A percentile compares a stretch with the other conserved stretches of the same genome.
Evolutionary conservation across 2,329 filamentous ascomycete species (phyloP).

Genomic region (Fusarium nanum): DNA sequence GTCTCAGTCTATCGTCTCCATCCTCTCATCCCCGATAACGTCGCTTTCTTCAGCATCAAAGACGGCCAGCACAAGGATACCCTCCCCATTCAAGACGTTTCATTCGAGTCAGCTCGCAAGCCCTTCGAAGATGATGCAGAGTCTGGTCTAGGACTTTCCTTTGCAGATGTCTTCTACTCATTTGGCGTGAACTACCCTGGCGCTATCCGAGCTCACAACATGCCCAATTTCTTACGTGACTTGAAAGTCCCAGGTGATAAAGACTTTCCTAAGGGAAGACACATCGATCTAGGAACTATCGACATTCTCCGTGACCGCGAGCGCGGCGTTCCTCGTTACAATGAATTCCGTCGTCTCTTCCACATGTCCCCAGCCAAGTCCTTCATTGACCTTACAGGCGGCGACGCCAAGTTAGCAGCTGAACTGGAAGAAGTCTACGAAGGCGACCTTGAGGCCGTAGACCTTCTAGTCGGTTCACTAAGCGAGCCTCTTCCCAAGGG

Average conservation of each 20-base stretch:
- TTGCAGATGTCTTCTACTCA: conserved; percentile 27
- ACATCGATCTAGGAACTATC: conserved; percentile 24
- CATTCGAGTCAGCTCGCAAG: conserved; percentile 20
- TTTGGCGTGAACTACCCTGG: conserved; percentile 23
- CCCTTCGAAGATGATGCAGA: not conserved
- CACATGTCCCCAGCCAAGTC: conserved; percentile 20
- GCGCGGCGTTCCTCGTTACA: conserved; percentile 26
- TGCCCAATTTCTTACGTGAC: conserved; percentile 23
- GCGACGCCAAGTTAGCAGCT: conserved; percentile 11
- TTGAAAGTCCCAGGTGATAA: conserved; percentile 8
- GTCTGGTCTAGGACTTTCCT: not conserved
- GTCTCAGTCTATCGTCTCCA: conserved; percentile 29
- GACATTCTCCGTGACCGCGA: conserved; percentile 34
- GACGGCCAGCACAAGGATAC: conserved; percentile 9
- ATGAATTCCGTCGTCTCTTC: conserved; percentile 23
- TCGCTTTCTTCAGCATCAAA: conserved; percentile 25
- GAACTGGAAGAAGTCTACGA: conserved; percentile 19
- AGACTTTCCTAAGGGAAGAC: conserved; percentile 16
- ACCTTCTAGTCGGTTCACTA: conserved; percentile 22
- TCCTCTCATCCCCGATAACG: conserved; percentile 19
- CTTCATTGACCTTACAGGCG: conserved; percentile 21
- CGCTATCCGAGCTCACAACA: conserved; percentile 28
- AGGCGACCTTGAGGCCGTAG: conserved; percentile 3
- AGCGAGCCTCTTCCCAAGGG: conserved; percentile 16
- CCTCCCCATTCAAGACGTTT: conserved; percentile 14